Evolutionary conservation across 306 rosid species (phyloP).

Genomic region (Citrullus colocynthis): DNA sequence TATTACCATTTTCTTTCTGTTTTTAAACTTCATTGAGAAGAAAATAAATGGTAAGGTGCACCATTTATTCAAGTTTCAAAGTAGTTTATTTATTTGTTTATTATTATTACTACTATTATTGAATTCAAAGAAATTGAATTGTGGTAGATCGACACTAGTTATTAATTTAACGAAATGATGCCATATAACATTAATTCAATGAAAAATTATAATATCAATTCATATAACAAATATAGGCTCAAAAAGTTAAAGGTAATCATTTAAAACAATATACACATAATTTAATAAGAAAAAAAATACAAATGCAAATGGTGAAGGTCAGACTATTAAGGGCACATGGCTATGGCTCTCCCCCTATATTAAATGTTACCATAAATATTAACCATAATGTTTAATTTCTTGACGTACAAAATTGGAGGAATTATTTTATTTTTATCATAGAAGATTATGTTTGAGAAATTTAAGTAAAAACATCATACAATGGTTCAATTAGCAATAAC

Average conservation of each 20-base stretch:
- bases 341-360: neutral
- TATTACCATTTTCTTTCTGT: no score
- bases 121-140: no score
- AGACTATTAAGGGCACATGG: neutral
- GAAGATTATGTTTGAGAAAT: neutral
- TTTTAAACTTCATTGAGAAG: no score
- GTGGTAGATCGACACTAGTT: neutral
- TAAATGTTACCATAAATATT: neutral
- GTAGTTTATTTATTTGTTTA: no score
- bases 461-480: neutral
- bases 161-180: neutral
- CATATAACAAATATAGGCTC: neutral
- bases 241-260: neutral
- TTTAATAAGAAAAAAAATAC: neutral
- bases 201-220: neutral
- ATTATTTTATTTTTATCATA: neutral
- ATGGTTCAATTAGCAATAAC: neutral
- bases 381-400: neutral
- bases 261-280: neutral
- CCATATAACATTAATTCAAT: neutral
- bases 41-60: no score
- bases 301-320: neutral
- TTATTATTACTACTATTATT: no score
- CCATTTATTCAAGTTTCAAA: no score
- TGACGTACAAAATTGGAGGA: neutral